Conservation (phyloP, 495 filamentous ascomycete genomes). For the Neurospora intermedia region DNA sequence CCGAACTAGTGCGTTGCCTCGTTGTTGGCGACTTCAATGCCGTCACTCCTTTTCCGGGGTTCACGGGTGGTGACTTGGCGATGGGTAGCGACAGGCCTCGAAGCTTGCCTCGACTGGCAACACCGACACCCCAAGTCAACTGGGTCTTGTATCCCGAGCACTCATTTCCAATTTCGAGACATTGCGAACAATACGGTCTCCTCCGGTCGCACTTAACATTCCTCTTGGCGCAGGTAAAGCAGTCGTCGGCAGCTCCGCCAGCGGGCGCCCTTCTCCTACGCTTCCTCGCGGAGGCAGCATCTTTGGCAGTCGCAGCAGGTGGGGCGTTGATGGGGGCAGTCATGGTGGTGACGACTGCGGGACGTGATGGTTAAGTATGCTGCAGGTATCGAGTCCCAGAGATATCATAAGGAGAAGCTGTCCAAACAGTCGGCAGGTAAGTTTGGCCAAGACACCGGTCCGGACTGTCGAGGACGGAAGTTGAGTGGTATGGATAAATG, state of each 20-base stretch:
- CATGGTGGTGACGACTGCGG: constrained; percentile 21
- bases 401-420: constrained; percentile 19
- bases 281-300: constrained; percentile 51
- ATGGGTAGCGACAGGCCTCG: constrained; percentile 81
- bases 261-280: constrained; percentile 79
- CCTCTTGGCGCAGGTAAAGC: constrained; percentile 82
- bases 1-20: constrained; percentile 28
- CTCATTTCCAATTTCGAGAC: constrained; percentile 81
- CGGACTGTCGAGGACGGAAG: constrained; percentile 25
- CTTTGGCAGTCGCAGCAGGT: constrained; percentile 27
- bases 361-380: constrained; percentile 4
- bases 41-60: constrained; percentile 33
- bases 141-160: constrained; percentile 97
- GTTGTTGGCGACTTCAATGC: constrained; percentile 17
- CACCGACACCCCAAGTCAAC: constrained; percentile 94
- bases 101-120: constrained; percentile 92
- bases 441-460: constrained; percentile 24
- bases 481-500: constrained; percentile 38
- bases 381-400: constrained; percentile 9
- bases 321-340: constrained; percentile 34
- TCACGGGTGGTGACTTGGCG: constrained; percentile 54
- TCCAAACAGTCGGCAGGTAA: constrained; percentile 17
- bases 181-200: constrained; percentile 91
- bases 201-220: constrained; percentile 80
- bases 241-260: constrained; percentile 87